Evolutionary conservation across 768 basidiomycete species (phyloP).

Genomic region (Paxillus involutus): DNA sequence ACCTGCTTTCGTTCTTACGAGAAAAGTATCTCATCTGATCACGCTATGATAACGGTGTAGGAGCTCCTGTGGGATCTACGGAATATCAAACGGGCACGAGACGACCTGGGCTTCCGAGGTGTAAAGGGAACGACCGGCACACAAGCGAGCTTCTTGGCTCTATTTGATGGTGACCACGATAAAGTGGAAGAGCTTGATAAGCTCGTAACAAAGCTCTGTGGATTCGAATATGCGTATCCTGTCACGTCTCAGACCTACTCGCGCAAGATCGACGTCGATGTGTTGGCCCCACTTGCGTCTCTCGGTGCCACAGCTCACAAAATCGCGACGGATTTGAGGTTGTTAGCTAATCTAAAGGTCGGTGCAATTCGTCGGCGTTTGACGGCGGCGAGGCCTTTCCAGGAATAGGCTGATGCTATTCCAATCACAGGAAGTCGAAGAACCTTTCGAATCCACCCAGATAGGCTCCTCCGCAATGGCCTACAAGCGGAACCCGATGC

Average conservation of each 20-base stretch:
- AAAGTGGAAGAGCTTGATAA: constrained; percentile 92
- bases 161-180: constrained; percentile 94
- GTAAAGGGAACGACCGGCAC: constrained; percentile 99
- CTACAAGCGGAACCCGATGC: constrained; percentile 99
- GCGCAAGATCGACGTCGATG: constrained; percentile 94
- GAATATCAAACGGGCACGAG: constrained; percentile 84
- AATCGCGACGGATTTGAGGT: constrained; percentile 91
- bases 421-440: constrained; percentile 80
- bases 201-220: constrained; percentile 87
- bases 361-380: background rate
- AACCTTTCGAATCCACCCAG: constrained; percentile 98
- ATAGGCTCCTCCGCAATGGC: constrained; percentile 98
- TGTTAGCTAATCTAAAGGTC: constrained; percentile 92
- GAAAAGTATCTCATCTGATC: background rate
- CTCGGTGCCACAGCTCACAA: constrained; percentile 96
- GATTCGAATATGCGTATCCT: constrained; percentile 93
- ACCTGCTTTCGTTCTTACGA: background rate
- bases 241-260: constrained; percentile 99
- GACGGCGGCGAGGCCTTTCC: background rate
- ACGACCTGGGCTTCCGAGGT: constrained; percentile 95
- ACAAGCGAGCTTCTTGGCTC: constrained; percentile 90
- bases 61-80: constrained; percentile 96
- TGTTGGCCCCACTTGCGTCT: constrained; percentile 85
- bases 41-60: constrained; percentile 32
- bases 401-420: constrained; percentile 2